Base-by-base conservation (phyloP, 495 filamentous ascomycete species). In the Gamarada debralockiae region DNA sequence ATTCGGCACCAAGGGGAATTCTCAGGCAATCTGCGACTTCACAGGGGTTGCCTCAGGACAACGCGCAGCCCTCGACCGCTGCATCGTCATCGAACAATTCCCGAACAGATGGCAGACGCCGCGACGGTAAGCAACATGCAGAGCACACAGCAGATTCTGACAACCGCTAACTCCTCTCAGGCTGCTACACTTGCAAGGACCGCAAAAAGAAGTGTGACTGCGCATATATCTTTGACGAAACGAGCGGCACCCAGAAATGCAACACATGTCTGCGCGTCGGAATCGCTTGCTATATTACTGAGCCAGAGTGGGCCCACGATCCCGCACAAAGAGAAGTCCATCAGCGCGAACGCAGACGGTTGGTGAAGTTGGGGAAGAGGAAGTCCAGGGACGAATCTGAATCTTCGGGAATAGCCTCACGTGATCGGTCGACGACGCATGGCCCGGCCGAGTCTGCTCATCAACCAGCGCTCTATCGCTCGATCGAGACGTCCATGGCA, bases 121-220 rank as follows among this genome's bases (percentile, higher is more conserved):
- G 46, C 46, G 33, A 49, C 21, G 46, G 46, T 49, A 12, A 36
- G 46, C 20, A 34, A 5, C 9, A 13, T 47, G 17, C 22, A 6
- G 10, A 3, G 18, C 44, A 17, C 25, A 27, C 8, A 34, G 31
- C n/a, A 34, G n/a, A 34, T 8, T 47, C 10, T 27, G 27, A 8
- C 6, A 9, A 47, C 7, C 5, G 7, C 6, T 29, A 17, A 47
- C 27, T 47, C 24, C 14, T 21, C 9, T 9, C 31, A 49, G 46
- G 46, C 13, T 49, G 46, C n/a, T 49, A 18, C 21, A 49, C 46
- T 17, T 49, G 46, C 46, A 49, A 49, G 21, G 14, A 37, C 13
- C 46, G 46, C 1, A 49, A 49, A 31, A 49, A 49, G 33, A 49
- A 49, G 12, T 49, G 46, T 21, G 46, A 49, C 46, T 49, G 46